Evolutionary conservation across 2,329 filamentous ascomycete genomes (phyloP).

Genomic region (Mycosphaerella sp.): DNA sequence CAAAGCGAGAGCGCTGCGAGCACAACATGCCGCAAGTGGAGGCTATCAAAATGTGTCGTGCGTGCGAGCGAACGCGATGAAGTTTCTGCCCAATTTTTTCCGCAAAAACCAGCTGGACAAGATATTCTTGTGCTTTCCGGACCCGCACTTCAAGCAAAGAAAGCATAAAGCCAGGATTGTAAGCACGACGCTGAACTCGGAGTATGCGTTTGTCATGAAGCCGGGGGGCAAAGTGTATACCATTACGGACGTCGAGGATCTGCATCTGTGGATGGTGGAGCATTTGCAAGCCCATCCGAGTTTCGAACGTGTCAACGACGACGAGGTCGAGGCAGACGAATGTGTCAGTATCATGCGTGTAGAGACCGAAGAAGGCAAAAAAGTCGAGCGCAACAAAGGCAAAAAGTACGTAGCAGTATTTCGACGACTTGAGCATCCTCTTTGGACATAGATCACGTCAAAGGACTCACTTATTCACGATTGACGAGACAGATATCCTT

Average conservation of each 20-base stretch:
- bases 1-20: conserved; percentile 73
- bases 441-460: conserved; percentile 51
- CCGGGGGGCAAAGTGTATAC: conserved; percentile 89
- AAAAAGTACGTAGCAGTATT: conserved; percentile 89
- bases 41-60: conserved; percentile 82
- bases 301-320: conserved; percentile 64
- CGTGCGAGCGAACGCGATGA: conserved; percentile 93
- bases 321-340: conserved; percentile 61
- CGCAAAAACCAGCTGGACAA: conserved; percentile 70
- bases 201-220: conserved; percentile 82
- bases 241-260: conserved; percentile 92
- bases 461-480: background rate
- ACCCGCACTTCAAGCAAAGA: conserved; percentile 94
- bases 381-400: conserved; percentile 84
- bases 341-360: conserved; percentile 68
- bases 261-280: conserved; percentile 88
- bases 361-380: conserved; percentile 96
- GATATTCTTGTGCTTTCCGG: conserved; percentile 97
- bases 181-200: conserved; percentile 76
- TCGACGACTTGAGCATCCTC: conserved; percentile 69
- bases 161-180: conserved; percentile 98
- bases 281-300: conserved; percentile 73
- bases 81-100: conserved; percentile 99
- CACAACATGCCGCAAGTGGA: conserved; percentile 44
- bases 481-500: no score